Percentiles rank a stretch among this genome's conserved stretches.
These are phyloP conservation scores for Didymella pinodella DNA, from an alignment of 2,329 filamentous ascomycete species.

Conservation along the genomic window DNA sequence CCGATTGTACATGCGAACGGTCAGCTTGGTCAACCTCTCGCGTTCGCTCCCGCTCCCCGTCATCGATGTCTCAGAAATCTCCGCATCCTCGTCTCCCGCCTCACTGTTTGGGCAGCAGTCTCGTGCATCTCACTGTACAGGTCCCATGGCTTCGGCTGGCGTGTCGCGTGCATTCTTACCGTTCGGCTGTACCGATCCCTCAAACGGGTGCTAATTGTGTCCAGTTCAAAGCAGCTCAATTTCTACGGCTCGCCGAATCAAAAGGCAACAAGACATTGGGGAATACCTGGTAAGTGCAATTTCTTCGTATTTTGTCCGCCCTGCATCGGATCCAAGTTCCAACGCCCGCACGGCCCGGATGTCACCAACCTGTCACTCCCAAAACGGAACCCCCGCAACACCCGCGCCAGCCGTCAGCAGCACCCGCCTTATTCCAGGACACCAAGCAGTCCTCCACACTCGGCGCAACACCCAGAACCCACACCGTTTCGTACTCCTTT, in stretches of 20 bases:
- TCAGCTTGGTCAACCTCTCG: slow-evolving; percentile 30
- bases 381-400: neutral
- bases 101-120: slow-evolving; percentile 54
- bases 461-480: slow-evolving; percentile 27
- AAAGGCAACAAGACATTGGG: slow-evolving; percentile 89
- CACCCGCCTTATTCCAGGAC: slow-evolving; percentile 35
- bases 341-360: slow-evolving; percentile 32
- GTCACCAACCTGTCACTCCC: slow-evolving; percentile 18
- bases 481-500: slow-evolving; percentile 41
- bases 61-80: slow-evolving; percentile 10
- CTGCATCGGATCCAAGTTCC: slow-evolving; percentile 16
- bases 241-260: slow-evolving; percentile 89
- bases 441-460: slow-evolving; percentile 16
- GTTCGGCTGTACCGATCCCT: slow-evolving; percentile 36
- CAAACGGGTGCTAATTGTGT: slow-evolving; percentile 41
- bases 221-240: slow-evolving; percentile 82
- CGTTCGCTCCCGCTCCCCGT: slow-evolving; percentile 19
- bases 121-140: slow-evolving; percentile 4
- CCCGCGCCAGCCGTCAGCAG: slow-evolving; percentile 22
- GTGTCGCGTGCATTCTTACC: slow-evolving; percentile 5
- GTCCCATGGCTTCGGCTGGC: neutral
- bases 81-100: slow-evolving; percentile 36
- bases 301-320: slow-evolving; percentile 19
- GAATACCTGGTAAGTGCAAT: slow-evolving; percentile 81
- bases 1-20: slow-evolving; percentile 41